These are phyloP conservation scores for Hevea brasiliensis DNA, from an alignment of 345 rosid genomes.

Conservation along the genomic window DNA sequence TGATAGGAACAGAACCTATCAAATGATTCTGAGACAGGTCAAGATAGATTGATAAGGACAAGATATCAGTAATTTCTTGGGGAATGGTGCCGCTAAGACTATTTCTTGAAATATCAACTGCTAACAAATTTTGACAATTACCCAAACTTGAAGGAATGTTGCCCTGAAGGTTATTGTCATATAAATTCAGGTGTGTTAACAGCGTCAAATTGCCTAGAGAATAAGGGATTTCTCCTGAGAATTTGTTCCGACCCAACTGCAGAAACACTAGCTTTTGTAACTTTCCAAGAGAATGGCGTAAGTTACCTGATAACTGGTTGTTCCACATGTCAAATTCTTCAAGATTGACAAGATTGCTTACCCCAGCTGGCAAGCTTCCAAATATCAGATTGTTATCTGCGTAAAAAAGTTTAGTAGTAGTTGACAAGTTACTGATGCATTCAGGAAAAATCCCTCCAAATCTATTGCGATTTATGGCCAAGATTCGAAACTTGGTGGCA, in stretches of 20 bases:
- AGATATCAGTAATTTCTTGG: not conserved
- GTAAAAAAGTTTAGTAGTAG: fast-evolving
- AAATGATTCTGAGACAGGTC: not conserved
- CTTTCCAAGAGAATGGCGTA: slow-evolving; percentile 2
- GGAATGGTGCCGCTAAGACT: not conserved
- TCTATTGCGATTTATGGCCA: not conserved
- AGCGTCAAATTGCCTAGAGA: slow-evolving; percentile 10
- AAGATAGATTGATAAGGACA: not conserved
- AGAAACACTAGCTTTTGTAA: not conserved
- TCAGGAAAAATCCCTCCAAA: slow-evolving; percentile 12
- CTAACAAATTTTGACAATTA: not conserved
- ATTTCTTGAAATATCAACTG: not conserved
- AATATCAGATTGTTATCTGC: not conserved
- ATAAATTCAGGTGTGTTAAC: no score
- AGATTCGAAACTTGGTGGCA: not conserved
- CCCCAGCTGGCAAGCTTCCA: not conserved
- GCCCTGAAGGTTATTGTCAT: not conserved
- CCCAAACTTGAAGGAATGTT: slow-evolving; percentile 11
- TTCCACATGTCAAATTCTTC: not conserved
- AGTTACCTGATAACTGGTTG: slow-evolving; percentile 7
- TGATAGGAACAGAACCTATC: not conserved
- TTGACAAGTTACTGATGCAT: not conserved
- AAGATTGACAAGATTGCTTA: slow-evolving; percentile 24
- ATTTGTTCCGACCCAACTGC: not conserved
- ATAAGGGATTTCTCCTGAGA: slow-evolving; percentile 15